Evolutionary conservation across 345 rosid species (phyloP).

Genomic region (Corchorus olitorius): DNA sequence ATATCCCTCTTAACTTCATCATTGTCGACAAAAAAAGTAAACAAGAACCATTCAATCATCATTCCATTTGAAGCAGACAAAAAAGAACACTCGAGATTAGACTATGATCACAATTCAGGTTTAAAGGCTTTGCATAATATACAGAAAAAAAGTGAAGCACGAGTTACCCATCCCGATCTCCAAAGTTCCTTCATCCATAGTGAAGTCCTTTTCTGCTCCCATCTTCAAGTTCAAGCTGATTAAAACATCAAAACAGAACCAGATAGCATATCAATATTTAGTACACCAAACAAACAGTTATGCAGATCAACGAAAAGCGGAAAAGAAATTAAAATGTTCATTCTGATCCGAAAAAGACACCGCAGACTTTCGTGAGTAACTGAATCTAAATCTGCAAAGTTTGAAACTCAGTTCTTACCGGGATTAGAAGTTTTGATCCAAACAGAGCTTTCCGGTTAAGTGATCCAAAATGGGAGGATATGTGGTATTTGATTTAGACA

Average conservation of each 20-base stretch:
- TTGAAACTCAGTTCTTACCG: constrained; percentile 7
- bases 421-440: neutral
- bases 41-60: neutral
- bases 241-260: neutral
- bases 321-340: neutral
- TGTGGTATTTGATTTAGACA: neutral
- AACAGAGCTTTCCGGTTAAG: neutral
- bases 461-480: constrained; percentile 3
- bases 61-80: neutral
- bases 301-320: neutral
- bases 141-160: neutral
- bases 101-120: neutral
- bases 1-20: neutral
- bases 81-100: neutral
- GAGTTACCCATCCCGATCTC: constrained; percentile 91
- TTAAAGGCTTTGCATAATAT: neutral
- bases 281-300: neutral
- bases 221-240: constrained; percentile 32
- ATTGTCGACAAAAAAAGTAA: neutral
- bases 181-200: constrained; percentile 66
- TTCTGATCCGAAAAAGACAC: constrained; percentile 15
- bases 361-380: neutral
- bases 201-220: constrained; percentile 60
- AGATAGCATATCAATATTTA: neutral
- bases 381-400: constrained; percentile 1